Evolutionary conservation across 2,329 filamentous ascomycete species (phyloP).

Genomic region (Mycogone perniciosa): DNA sequence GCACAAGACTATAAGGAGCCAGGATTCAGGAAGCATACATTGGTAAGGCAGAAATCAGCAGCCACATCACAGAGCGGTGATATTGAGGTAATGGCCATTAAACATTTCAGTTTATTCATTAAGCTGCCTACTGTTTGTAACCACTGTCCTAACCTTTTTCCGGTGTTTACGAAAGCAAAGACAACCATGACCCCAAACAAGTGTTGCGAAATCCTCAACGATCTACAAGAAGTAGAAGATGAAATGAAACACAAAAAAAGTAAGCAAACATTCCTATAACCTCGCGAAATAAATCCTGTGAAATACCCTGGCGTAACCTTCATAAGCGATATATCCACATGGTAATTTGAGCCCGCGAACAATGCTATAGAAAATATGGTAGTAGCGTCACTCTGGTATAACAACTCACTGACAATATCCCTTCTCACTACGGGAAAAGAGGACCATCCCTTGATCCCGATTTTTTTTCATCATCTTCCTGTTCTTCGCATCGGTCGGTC

Average conservation of each 20-base stretch:
- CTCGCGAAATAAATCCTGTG: neutral
- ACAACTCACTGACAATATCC: constrained; percentile 6
- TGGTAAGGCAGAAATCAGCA: neutral
- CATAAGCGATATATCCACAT: neutral
- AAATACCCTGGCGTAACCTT: neutral
- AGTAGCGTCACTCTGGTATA: constrained; percentile 12
- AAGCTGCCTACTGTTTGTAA: neutral
- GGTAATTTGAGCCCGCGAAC: neutral
- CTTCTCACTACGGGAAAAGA: neutral
- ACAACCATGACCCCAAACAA: neutral
- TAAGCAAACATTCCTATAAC: too few relatives aligned
- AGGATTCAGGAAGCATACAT: too few relatives aligned
- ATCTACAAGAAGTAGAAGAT: neutral
- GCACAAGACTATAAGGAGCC: too few relatives aligned
- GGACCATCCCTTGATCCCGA: neutral
- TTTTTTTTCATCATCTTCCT: neutral
- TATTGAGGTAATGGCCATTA: neutral
- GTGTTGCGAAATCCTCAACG: neutral
- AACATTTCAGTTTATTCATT: neutral
- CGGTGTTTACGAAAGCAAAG: neutral
- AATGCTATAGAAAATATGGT: neutral
- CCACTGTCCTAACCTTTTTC: neutral
- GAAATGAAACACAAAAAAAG: neutral
- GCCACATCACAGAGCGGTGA: neutral
- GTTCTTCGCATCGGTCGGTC: too few relatives aligned